Conservation (phyloP, 306 rosid genomes). For the Prosopis cineraria region DNA sequence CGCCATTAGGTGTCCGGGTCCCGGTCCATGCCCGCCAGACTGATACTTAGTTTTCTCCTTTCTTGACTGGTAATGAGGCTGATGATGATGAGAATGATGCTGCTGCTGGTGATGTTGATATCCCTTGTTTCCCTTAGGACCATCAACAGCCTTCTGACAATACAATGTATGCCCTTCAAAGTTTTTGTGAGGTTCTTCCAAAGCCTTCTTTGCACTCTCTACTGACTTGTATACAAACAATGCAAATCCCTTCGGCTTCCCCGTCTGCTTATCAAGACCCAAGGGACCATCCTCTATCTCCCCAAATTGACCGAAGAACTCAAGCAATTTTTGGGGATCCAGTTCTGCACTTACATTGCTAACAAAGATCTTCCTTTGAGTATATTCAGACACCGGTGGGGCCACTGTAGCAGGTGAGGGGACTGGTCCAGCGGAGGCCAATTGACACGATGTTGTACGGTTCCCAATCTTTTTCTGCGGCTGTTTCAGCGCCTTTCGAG, state of each 20-base stretch:
- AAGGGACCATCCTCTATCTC: slow-evolving; percentile 55
- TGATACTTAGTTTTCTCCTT: slow-evolving; percentile 63
- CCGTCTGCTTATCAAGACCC: slow-evolving; percentile 50
- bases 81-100: slow-evolving; percentile 44
- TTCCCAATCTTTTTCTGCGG: slow-evolving; percentile 60
- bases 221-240: slow-evolving; percentile 42
- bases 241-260: slow-evolving; percentile 50
- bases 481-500: slow-evolving; percentile 55
- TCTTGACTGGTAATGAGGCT: slow-evolving; percentile 48
- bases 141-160: slow-evolving; percentile 55
- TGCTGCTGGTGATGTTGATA: slow-evolving; percentile 48
- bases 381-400: slow-evolving; percentile 45
- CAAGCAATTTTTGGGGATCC: slow-evolving; percentile 37
- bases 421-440: slow-evolving; percentile 49
- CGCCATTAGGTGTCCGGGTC: slow-evolving; percentile 53
- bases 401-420: slow-evolving; percentile 38
- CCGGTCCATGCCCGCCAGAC: slow-evolving; percentile 42
- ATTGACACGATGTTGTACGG: slow-evolving; percentile 47
- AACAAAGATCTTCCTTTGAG: slow-evolving; percentile 51
- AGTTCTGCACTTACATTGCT: slow-evolving; percentile 48
- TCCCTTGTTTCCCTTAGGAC: slow-evolving; percentile 57
- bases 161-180: slow-evolving; percentile 48
- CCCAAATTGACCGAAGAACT: slow-evolving; percentile 44
- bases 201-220: slow-evolving; percentile 46
- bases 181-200: slow-evolving; percentile 50